Percentiles rank a stretch among this genome's conserved stretches.
Conservation (phyloP, 768 basidiomycete genomes). For the Dendrothele bispora region DNA sequence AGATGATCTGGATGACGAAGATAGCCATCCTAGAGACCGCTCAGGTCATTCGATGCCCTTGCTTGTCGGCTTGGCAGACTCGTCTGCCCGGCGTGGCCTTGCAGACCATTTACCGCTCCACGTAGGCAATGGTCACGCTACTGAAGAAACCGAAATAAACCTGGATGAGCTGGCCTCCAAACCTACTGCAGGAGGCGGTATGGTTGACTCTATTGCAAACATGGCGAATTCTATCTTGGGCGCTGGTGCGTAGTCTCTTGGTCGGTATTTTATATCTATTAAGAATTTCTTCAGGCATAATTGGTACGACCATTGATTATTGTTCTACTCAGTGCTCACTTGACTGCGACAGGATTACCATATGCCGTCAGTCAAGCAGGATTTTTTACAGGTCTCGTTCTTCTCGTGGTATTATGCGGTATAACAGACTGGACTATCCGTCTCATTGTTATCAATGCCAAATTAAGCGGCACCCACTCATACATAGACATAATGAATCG, state of each 20-base stretch:
- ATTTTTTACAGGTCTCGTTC: constrained; percentile 82
- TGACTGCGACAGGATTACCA: constrained; percentile 65
- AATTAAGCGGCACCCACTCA: constrained; percentile 87
- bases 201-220: constrained; percentile 82
- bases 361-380: constrained; percentile 95
- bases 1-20: constrained; percentile 72
- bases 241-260: constrained; percentile 56
- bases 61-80: constrained; percentile 76
- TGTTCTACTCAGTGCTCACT: constrained; percentile 8
- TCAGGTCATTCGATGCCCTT: constrained; percentile 67
- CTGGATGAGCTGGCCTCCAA: constrained; percentile 73
- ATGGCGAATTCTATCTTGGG: constrained; percentile 98
- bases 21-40: constrained; percentile 34
- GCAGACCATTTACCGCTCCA: constrained; percentile 57
- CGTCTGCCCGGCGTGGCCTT: constrained; percentile 55
- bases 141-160: constrained; percentile 47
- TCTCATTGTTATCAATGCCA: constrained; percentile 93
- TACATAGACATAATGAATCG: constrained; percentile 95
- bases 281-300: constrained; percentile 61
- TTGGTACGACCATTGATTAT: constrained; percentile 46
- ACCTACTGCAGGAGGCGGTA: constrained; percentile 64
- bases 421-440: constrained; percentile 99
- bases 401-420: constrained; percentile 75
- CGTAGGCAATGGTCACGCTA: constrained; percentile 28
- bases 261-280: constrained; percentile 10